These are phyloP conservation scores for Chenopodium album DNA, from an alignment of 148 eudicot genomes.

Conservation along the genomic window DNA sequence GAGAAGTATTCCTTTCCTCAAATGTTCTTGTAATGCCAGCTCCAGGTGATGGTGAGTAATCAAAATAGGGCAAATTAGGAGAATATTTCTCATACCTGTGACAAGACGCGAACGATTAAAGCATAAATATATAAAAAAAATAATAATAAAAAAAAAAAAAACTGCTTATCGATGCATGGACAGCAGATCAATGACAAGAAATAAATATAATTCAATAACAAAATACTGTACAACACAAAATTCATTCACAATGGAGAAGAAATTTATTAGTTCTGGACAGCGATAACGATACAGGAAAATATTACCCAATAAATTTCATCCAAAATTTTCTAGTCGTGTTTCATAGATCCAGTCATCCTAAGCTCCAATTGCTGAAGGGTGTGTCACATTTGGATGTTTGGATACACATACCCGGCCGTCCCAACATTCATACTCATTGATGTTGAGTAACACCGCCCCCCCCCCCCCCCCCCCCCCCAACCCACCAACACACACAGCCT, in stretches of 20 bases:
- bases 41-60: constrained; percentile 47
- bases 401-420: too few relatives aligned
- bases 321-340: too few relatives aligned
- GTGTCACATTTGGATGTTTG: too few relatives aligned
- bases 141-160: neutral
- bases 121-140: neutral
- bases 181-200: neutral
- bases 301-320: neutral
- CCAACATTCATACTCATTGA: too few relatives aligned
- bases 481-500: too few relatives aligned
- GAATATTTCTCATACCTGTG: constrained; percentile 45
- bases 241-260: neutral
- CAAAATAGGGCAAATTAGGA: constrained; percentile 37
- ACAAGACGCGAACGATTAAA: neutral
- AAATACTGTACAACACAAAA: too few relatives aligned
- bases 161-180: neutral
- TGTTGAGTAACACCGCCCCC: too few relatives aligned
- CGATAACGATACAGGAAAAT: neutral
- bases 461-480: too few relatives aligned
- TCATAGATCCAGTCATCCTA: too few relatives aligned
- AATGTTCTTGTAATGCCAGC: constrained; percentile 17
- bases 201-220: too few relatives aligned
- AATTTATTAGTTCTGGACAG: neutral
- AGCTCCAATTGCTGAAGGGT: too few relatives aligned
- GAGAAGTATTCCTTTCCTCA: constrained; percentile 20